Evolutionary conservation across 805 yeast species (phyloP), one percentile per base, ranked within the genome.

Genomic region (Pichia cabralensis): DNA sequence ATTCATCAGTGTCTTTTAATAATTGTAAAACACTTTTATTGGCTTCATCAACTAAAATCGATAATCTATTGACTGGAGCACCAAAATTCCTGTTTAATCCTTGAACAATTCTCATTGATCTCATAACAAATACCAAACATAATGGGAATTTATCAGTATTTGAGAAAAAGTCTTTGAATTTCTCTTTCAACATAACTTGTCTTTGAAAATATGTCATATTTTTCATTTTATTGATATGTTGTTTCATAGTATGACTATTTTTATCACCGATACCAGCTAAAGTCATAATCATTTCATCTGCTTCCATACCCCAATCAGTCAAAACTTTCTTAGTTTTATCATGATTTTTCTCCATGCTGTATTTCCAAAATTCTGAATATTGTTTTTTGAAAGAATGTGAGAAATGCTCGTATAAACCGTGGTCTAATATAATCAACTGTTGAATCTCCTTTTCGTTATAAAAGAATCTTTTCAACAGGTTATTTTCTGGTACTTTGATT

Each of bases 71-170:
- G n/a, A 80, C 78, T 0, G 88, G 89, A 12, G 84, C 71, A 4
- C 79, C 83, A 50, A 70, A 71, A 23, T 59, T 60, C 43, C 72
- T 74, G 51, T 82, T 81, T 42, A 78, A 55, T 17, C 75, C 76
- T 50, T 80, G 89, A 33, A 82, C 67, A 62, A 81, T 80, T 40
- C 88, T 61, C 80, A 80, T 77, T 9, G 82, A 66, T 47, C 89
- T 60, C 35, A 80, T 73, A 6, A 82, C 56, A 45, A 81, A 80
- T 14, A 77, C 62, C 35, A 81, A 53, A 30, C 74, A 75, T 40
- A 75, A 55, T 3, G 94, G 94, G 48, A 82, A 74, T 52, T 70
- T 69, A 31, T 70, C 69, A 6, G 77, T 66, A 50, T 80, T 84
- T 37, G 71, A 55, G 37, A 81, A 61, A 42, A 81, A 75, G 33